Conservation (phyloP, 345 rosid genomes). For the Aurinia saxatilis region DNA sequence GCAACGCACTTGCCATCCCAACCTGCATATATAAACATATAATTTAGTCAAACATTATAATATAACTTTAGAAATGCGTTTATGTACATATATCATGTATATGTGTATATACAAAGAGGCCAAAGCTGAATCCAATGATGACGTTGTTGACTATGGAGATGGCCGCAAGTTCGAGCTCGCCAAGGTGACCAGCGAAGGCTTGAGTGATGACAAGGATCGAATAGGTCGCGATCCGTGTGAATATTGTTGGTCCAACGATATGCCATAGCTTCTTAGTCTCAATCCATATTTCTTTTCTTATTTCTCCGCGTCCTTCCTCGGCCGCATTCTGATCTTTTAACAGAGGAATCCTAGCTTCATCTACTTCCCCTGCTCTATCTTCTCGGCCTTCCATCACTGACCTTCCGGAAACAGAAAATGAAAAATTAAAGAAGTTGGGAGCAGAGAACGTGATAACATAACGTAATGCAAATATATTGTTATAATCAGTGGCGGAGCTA, state of each 20-base stretch:
- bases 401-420: too few relatives aligned
- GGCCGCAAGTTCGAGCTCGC: too few relatives aligned
- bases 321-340: not conserved
- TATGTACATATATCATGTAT: too few relatives aligned
- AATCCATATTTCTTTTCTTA: slow-evolving; percentile 13
- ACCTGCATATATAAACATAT: slow-evolving; percentile 24
- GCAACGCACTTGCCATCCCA: slow-evolving; percentile 64
- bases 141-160: slow-evolving; percentile 24
- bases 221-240: slow-evolving; percentile 36
- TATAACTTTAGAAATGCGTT: too few relatives aligned
- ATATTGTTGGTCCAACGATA: slow-evolving; percentile 51
- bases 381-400: not conserved
- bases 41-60: not conserved
- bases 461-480: too few relatives aligned
- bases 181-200: too few relatives aligned
- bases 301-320: not conserved
- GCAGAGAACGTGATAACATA: too few relatives aligned
- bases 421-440: too few relatives aligned
- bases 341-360: not conserved
- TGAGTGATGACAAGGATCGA: slow-evolving; percentile 28
- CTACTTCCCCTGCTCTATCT: not conserved
- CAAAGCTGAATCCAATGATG: slow-evolving; percentile 44
- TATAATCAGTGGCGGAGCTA: too few relatives aligned
- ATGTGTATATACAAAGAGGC: slow-evolving; percentile 31
- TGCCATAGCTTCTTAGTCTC: slow-evolving; percentile 53